Evolutionary conservation across 164 flowering plant species (phyloP).

Genomic region (Stephania cephalantha): DNA sequence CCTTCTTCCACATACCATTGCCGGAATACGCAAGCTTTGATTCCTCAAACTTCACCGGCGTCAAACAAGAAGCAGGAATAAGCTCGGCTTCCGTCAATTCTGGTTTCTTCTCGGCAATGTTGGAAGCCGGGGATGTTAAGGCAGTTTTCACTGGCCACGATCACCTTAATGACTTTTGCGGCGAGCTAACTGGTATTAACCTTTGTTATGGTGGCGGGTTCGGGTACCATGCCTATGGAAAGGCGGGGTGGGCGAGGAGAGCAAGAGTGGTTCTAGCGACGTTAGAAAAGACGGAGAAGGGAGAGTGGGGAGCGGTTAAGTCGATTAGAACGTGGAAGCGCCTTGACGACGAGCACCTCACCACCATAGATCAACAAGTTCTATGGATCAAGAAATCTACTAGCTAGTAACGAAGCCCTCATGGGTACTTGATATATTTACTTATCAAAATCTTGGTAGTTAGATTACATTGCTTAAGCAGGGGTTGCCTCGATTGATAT

Average conservation of each 20-base stretch:
- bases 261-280: slow-evolving; percentile 72
- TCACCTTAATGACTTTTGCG: slow-evolving; percentile 91
- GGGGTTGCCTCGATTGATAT: too few relatives aligned
- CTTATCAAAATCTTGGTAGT: too few relatives aligned
- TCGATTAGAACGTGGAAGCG: slow-evolving; percentile 93
- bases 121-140: slow-evolving; percentile 79
- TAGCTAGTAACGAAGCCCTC: slow-evolving; percentile 34
- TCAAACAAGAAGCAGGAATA: slow-evolving; percentile 59
- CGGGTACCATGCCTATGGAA: slow-evolving; percentile 97
- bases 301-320: slow-evolving; percentile 79
- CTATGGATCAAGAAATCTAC: slow-evolving; percentile 62
- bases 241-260: slow-evolving; percentile 89
- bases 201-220: slow-evolving; percentile 95
- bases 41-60: slow-evolving; percentile 74
- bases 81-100: slow-evolving; percentile 85
- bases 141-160: slow-evolving; percentile 89
- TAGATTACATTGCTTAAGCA: not conserved
- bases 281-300: slow-evolving; percentile 50
- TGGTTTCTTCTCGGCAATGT: slow-evolving; percentile 81
- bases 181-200: slow-evolving; percentile 53
- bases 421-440: not conserved
- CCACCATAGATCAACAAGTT: slow-evolving; percentile 56
- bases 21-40: slow-evolving; percentile 71
- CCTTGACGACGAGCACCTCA: slow-evolving; percentile 64
- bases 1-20: slow-evolving; percentile 86